phyloP scores from a whole-genome alignment of 148 eudicot species.

The Chenopodium formosanum region DNA sequence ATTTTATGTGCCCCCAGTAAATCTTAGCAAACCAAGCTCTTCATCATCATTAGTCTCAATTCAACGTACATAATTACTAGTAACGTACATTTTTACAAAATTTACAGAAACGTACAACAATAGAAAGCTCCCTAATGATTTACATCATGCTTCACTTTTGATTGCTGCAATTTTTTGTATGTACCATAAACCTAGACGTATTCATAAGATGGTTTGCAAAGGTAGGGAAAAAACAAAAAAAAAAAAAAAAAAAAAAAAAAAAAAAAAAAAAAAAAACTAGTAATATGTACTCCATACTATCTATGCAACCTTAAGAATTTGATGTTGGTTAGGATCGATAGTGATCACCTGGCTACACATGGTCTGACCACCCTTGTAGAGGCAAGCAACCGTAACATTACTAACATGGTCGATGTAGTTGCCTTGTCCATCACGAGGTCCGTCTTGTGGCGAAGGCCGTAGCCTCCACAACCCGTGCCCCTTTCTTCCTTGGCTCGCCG shows the following conservation, averaged over 20 bases:
- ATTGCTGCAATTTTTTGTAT: not conserved
- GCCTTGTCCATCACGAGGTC: not conserved
- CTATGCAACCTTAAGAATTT: constrained; percentile 25
- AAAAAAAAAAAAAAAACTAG: too few species aligned
- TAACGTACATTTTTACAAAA: too few species aligned
- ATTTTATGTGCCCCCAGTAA: too few species aligned
- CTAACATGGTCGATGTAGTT: not conserved
- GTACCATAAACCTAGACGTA: not conserved
- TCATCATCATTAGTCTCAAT: too few species aligned
- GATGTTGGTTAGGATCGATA: constrained; percentile 17
- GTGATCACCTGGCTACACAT: constrained; percentile 11
- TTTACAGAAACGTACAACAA: too few species aligned
- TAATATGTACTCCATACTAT: not conserved
- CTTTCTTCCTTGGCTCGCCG: not conserved
- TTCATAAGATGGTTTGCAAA: too few species aligned
- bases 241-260: too few species aligned
- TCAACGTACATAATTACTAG: too few species aligned
- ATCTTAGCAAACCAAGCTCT: too few species aligned
- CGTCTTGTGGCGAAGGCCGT: constrained; percentile 14
- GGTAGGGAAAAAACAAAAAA: too few species aligned
- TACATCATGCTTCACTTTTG: not conserved
- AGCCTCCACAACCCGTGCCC: not conserved
- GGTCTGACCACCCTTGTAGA: constrained; percentile 31
- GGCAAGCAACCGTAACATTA: constrained; percentile 1
- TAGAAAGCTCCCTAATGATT: not conserved